phyloP scores from a whole-genome alignment of 805 yeast species.

The Yarrowia sp. region DNA sequence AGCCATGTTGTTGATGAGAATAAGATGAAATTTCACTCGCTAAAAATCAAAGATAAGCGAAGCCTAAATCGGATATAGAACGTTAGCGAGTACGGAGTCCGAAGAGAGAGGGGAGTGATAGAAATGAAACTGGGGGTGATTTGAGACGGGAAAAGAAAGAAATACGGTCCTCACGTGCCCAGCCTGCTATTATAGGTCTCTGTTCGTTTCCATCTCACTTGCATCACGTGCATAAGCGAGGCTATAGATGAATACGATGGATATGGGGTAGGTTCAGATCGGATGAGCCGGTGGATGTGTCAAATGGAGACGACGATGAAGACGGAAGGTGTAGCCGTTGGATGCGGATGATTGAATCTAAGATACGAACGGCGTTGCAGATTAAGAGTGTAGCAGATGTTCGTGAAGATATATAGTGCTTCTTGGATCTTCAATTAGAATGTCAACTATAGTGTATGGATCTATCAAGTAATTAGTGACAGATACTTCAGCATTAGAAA shows the following conservation, averaged over 20 bases:
- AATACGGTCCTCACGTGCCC: too few species aligned
- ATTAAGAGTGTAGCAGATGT: too few species aligned
- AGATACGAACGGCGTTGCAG: too few species aligned
- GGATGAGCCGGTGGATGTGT: slow-evolving; percentile 1
- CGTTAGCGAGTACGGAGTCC: slow-evolving; percentile 7
- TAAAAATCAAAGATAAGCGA: neutral
- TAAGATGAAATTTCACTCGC: slow-evolving; percentile 10
- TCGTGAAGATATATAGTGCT: too few species aligned
- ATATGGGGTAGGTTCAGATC: neutral
- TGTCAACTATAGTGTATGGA: too few species aligned
- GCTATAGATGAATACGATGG: neutral
- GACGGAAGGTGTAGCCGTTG: too few species aligned
- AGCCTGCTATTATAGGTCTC: neutral
- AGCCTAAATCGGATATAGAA: neutral
- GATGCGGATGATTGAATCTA: too few species aligned
- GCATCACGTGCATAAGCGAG: slow-evolving; percentile 9
- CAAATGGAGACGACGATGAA: neutral
- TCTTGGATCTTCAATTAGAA: too few species aligned
- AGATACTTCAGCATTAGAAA: too few species aligned
- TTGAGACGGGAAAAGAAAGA: too few species aligned
- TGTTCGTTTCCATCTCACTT: neutral
- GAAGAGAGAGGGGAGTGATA: neutral
- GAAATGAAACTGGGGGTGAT: too few species aligned
- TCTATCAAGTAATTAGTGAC: too few species aligned
- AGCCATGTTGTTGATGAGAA: slow-evolving; percentile 31